Base-by-base conservation (phyloP, 805 yeast genomes). In the Ogataea haglerorum region DNA sequence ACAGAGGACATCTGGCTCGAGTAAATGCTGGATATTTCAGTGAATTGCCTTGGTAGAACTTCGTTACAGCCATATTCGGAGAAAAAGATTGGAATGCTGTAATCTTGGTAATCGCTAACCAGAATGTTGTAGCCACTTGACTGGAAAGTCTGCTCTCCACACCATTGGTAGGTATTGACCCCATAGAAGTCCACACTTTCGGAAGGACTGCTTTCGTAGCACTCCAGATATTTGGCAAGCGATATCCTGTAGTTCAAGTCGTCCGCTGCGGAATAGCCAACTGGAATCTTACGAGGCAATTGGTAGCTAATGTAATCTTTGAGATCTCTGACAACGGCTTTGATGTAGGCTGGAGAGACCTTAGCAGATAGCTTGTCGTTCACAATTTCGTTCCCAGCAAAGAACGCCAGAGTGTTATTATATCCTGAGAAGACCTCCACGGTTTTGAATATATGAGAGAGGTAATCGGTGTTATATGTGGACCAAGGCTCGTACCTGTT, bases 201-300 rank as follows among this genome's bases (percentile, higher is more conserved):
- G 3, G 57, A 49, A 0, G 73, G 64, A 12, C 64, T 62, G 2
- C 70, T 70, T 15, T 76, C 79, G 17, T 79, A 74, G 54, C 97
- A 90, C 53, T 83, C 91, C 41, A 91, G 71, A 58, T 85, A 91
- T 42, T 78, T 73, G 0, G 96, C 83, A 34, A 90, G 70, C 0
- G 96, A 75, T 7, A 76, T 75, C 53, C 98, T 71, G 62, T 76
- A 90, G 37, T 71, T 64, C 45, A 90, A 70, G 56, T 90, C 97
- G 64, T 91, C 98, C 1, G 97, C 98, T 0, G 98, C 97, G 0
- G 97, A 88, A 60, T 91, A 91, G 0, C 98, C 98, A 26, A 91
- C 86, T 0, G 98, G 98, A 13, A 91, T 76, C 10, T 56, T 54
- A 40, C 99, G 72, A 2, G 78, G 73, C 3, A 79, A 63, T 53